Percentiles rank a stretch among this genome's conserved stretches.
phyloP scores from a whole-genome alignment of 2,329 filamentous ascomycete species.

The Aspergillus costaricaensis region DNA sequence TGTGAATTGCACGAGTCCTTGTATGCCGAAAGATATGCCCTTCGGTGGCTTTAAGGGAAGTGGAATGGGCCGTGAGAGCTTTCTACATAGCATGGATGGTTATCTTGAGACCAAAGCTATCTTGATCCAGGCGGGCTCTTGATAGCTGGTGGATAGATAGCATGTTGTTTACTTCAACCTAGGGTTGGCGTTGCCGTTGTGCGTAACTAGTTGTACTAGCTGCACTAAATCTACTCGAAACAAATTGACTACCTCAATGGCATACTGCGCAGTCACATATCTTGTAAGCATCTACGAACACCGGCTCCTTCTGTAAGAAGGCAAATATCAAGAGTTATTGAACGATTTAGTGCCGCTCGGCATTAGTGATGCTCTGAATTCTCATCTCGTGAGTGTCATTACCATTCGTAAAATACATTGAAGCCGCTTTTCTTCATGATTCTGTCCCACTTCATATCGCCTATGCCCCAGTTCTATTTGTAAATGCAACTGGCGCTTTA shows the following conservation, averaged over 20 bases:
- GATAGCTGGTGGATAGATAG: background rate
- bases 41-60: slow-evolving; percentile 50
- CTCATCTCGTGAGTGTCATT: background rate
- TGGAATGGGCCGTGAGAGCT: slow-evolving; percentile 42
- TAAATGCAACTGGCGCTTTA: background rate
- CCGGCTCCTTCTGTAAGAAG: background rate
- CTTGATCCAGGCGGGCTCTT: slow-evolving; percentile 23
- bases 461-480: background rate
- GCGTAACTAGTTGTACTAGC: background rate
- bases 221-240: background rate
- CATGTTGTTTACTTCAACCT: background rate
- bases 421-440: background rate
- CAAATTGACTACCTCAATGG: background rate
- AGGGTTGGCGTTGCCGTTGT: background rate
- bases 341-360: background rate
- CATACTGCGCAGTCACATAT: background rate
- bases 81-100: slow-evolving; percentile 41
- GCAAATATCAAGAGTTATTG: no score
- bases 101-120: slow-evolving; percentile 35
- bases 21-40: slow-evolving; percentile 41
- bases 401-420: slow-evolving; percentile 4
- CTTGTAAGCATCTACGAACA: background rate
- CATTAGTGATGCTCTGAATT: background rate
- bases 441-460: background rate
- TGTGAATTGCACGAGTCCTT: slow-evolving; percentile 42